These are phyloP conservation scores for Arabis alpina DNA, from an alignment of 345 rosid genomes.

Conservation along the genomic window DNA sequence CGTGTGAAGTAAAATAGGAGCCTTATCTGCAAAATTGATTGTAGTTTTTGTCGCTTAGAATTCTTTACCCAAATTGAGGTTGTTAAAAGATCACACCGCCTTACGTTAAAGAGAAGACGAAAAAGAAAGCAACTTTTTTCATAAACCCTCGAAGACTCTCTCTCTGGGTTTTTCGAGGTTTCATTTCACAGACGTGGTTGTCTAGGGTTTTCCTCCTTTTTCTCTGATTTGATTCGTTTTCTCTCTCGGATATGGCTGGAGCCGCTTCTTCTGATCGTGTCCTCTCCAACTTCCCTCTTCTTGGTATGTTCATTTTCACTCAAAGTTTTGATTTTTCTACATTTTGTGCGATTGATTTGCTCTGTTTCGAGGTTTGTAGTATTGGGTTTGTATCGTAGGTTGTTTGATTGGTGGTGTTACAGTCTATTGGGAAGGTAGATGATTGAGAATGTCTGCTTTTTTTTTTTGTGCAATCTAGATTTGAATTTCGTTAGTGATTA, in stretches of 20 bases:
- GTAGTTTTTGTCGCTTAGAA: conserved; percentile 32
- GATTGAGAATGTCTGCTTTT: background rate
- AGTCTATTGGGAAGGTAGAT: conserved; percentile 9
- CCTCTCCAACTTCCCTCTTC: conserved; percentile 51
- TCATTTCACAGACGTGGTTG: conserved; percentile 1
- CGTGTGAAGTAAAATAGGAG: conserved; percentile 26
- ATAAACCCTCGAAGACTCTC: conserved; percentile 26
- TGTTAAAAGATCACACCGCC: conserved; percentile 43
- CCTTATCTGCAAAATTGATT: conserved; percentile 26
- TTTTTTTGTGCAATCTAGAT: background rate
- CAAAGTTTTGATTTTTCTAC: conserved; percentile 7
- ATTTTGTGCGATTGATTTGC: conserved; percentile 14
- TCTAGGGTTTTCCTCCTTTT: conserved; percentile 44
- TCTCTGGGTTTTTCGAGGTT: conserved; percentile 38
- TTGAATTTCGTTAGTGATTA: conserved; percentile 12
- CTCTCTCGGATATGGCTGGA: conserved; percentile 49
- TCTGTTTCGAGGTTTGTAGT: background rate
- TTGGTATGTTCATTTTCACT: conserved; percentile 44
- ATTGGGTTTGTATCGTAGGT: background rate
- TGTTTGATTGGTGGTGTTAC: conserved; percentile 3
- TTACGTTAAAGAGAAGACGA: conserved; percentile 38
- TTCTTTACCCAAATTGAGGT: conserved; percentile 24
- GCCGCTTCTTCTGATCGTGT: conserved; percentile 61
- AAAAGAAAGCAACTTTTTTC: conserved; percentile 35
- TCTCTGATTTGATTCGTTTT: conserved; percentile 25